A percentile compares a stretch with the other conserved stretches of the same genome.
Evolutionary conservation across 495 filamentous ascomycete species (phyloP).

Genomic region (Penicillium diatomitis): DNA sequence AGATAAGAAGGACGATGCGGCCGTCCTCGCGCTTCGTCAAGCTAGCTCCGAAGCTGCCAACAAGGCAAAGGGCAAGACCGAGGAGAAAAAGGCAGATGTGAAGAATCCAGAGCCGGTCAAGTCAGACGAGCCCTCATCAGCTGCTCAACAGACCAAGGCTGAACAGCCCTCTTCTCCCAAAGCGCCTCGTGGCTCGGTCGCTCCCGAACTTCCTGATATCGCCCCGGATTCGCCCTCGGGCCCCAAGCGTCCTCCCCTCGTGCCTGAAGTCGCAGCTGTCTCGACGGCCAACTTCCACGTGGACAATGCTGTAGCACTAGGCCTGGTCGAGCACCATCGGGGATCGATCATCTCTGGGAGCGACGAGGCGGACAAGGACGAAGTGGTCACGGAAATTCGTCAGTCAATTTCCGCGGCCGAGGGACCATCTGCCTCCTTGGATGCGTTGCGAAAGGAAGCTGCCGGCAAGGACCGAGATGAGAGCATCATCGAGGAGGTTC

Average conservation of each 20-base stretch:
- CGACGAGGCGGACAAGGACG: conserved; percentile 28
- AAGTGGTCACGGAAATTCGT: conserved; percentile 30
- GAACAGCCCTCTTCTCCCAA: background rate
- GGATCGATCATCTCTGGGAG: conserved; percentile 30
- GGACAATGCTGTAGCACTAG: conserved; percentile 32
- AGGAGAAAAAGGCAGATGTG: conserved; percentile 15
- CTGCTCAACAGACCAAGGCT: no score
- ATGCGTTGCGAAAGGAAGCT: conserved; percentile 22
- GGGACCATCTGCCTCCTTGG: conserved; percentile 7
- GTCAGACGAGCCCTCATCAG: background rate
- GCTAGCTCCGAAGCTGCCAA: conserved; percentile 62
- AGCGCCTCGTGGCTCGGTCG: conserved; percentile 19
- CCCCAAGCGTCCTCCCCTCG: conserved; percentile 25
- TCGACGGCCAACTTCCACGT: conserved; percentile 38
- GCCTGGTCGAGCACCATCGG: conserved; percentile 36
- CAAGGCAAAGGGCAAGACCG: conserved; percentile 39
- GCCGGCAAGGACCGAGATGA: conserved; percentile 11
- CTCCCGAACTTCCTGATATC: conserved; percentile 23
- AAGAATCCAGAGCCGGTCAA: background rate
- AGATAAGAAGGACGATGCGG: conserved; percentile 24
- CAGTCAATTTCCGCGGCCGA: conserved; percentile 27
- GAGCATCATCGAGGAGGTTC: conserved; percentile 25
- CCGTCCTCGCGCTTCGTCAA: conserved; percentile 50
- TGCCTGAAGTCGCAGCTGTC: conserved; percentile 33
- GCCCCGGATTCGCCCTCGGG: conserved; percentile 22